Evolutionary conservation across 2,329 filamentous ascomycete genomes (phyloP).

Genomic region (Ramichloridium luteum): DNA sequence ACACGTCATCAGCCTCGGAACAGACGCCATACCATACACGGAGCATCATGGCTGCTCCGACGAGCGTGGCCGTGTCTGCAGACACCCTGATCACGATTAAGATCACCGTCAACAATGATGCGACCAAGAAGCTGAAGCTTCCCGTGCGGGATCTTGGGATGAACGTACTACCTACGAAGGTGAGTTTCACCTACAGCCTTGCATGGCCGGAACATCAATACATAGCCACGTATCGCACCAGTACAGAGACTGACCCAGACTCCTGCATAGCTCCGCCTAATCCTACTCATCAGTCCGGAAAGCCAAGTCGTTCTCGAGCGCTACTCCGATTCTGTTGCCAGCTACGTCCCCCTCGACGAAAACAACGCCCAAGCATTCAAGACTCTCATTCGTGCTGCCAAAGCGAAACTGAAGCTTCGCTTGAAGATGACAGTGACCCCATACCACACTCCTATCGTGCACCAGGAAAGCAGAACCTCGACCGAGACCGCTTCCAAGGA

Average conservation of each 20-base stretch:
- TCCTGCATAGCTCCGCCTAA: constrained; percentile 49
- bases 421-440: constrained; percentile 41
- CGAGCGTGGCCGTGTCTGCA: constrained; percentile 39
- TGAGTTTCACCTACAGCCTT: constrained; percentile 48
- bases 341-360: constrained; percentile 68
- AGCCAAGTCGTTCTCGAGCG: constrained; percentile 66
- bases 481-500: background rate
- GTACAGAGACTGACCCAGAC: too few relatives aligned
- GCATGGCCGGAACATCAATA: too few relatives aligned
- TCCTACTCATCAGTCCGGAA: constrained; percentile 53
- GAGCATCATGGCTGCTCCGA: constrained; percentile 28
- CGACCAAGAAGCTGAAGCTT: constrained; percentile 74
- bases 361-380: constrained; percentile 79
- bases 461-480: too few relatives aligned
- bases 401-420: constrained; percentile 95
- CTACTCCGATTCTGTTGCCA: constrained; percentile 82
- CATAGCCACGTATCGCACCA: too few relatives aligned
- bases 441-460: constrained; percentile 8
- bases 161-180: constrained; percentile 65
- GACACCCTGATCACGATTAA: constrained; percentile 78
- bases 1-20: too few relatives aligned
- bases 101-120: constrained; percentile 59
- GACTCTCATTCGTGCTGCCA: constrained; percentile 89
- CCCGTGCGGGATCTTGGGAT: constrained; percentile 73
- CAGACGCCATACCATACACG: too few relatives aligned